Evolutionary conservation across 2,329 filamentous ascomycete genomes (phyloP), one percentile per base, ranked within the genome.

Genomic region (Aureobasidium lini): DNA sequence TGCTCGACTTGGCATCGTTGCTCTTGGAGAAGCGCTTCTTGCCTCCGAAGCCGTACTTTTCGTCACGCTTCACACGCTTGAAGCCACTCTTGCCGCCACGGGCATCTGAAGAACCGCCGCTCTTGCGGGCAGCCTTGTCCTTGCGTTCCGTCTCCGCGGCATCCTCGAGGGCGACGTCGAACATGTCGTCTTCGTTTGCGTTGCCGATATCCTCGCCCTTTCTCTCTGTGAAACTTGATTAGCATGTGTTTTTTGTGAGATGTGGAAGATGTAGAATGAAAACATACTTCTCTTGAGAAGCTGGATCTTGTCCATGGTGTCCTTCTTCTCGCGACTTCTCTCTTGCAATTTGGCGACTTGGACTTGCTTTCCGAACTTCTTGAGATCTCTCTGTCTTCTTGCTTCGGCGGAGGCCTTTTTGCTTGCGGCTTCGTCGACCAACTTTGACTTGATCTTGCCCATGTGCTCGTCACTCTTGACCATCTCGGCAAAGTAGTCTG

Each of bases 341-440:
- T 99, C 93, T 77, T 97, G 93, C 73, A 95, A 77, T 80, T 96
- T 96, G 61, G 92, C 92, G 62, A 96, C 84, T 79, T 99, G 94
- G 57, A 97, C 94, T 74, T 95, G 90, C 79, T 99, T 99, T 72
- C 94, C 94, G 72, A 97, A 99, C 78, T 97, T 99, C 85, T 96
- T 97, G 69, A 97, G 80, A 73, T 99, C 94, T 64, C 94, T 83
- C 78, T 93, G 87, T 77, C 91, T 91, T 72, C 91, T 84, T 6
- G 94, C 94, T 75, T 99, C 94, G 28, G 89, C 86, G 31, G 90
- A 84, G 0, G 94, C 93, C 79, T 96, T 96, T 81, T 96, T 96
- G 62, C 85, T 81, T 10, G 93, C 89, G 0, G 93, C 94, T 70
- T 95, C 90, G 69, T 97, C 92, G 63, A 96, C 82, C 68, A 97